phyloP scores from a whole-genome alignment of 495 filamentous ascomycete genomes.

The Podospora pseudopauciseta region DNA sequence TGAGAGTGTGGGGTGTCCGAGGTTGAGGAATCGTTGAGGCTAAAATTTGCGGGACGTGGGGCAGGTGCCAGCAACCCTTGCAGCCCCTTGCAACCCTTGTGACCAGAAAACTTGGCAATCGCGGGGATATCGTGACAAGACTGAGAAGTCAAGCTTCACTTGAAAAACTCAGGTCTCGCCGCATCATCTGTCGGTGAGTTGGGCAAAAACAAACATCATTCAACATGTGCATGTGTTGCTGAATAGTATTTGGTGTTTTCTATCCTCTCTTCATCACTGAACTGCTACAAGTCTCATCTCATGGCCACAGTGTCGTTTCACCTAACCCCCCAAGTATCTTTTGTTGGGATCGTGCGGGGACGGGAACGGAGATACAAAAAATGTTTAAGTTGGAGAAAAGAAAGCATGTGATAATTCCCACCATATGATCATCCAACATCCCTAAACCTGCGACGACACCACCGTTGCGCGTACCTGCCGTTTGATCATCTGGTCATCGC shows the following conservation, averaged over 20 bases:
- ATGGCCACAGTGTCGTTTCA: neutral
- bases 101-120: conserved; percentile 9
- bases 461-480: neutral
- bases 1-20: conserved; percentile 1
- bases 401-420: neutral
- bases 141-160: neutral
- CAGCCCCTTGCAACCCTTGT: conserved; percentile 1
- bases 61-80: conserved; percentile 7
- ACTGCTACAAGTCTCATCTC: neutral
- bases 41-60: conserved; percentile 10
- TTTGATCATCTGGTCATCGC: no score
- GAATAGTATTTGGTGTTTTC: neutral
- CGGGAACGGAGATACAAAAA: neutral
- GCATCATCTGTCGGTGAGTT: neutral
- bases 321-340: neutral
- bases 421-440: neutral
- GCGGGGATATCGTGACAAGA: conserved; percentile 4
- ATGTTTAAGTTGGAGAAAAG: neutral
- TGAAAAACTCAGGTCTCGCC: neutral
- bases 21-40: conserved; percentile 10
- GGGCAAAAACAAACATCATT: neutral
- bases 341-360: neutral
- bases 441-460: neutral
- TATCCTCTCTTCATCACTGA: neutral
- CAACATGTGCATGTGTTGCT: neutral